Conservation (phyloP, 2,329 filamentous ascomycete genomes). For the Aureobasidium zeae region DNA sequence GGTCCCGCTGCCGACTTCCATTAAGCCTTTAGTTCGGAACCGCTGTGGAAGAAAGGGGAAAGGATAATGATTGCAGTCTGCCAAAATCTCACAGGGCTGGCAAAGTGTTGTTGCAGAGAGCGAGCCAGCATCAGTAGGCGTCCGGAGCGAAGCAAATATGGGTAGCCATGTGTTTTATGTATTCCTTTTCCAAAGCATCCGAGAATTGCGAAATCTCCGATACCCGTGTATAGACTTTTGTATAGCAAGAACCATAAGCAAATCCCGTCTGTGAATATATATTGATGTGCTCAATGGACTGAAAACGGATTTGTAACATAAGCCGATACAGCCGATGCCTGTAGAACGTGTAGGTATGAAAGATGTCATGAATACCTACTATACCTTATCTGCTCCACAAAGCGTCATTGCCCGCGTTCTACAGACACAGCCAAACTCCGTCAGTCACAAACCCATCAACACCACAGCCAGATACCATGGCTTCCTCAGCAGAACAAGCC, state of each 20-base stretch:
- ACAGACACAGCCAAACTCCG: not conserved
- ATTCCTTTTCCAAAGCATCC: conserved; percentile 4
- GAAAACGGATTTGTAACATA: no score
- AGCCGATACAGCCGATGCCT: no score
- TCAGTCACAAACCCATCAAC: not conserved
- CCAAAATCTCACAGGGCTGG: not conserved
- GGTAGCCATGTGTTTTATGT: conserved; percentile 8
- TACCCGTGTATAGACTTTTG: conserved; percentile 11
- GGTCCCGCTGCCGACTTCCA: conserved; percentile 71
- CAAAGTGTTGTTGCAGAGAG: not conserved
- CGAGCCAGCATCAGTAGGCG: conserved; percentile 10
- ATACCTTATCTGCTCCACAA: conserved; percentile 6
- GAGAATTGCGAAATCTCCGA: not conserved
- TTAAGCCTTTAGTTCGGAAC: conserved; percentile 11
- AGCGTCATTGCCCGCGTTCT: no score
- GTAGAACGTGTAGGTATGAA: no score
- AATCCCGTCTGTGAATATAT: not conserved
- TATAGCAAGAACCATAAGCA: conserved; percentile 5
- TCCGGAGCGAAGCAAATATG: conserved; percentile 8
- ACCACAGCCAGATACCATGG: not conserved
- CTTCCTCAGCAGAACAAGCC: not conserved
- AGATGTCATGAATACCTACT: no score
- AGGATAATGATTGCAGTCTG: not conserved
- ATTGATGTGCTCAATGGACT: no score
- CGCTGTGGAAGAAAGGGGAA: not conserved